Percentiles rank a stretch among this genome's conserved stretches.
phyloP scores from a whole-genome alignment of 1,139 yeast species.

The Geotrichum reessii region DNA sequence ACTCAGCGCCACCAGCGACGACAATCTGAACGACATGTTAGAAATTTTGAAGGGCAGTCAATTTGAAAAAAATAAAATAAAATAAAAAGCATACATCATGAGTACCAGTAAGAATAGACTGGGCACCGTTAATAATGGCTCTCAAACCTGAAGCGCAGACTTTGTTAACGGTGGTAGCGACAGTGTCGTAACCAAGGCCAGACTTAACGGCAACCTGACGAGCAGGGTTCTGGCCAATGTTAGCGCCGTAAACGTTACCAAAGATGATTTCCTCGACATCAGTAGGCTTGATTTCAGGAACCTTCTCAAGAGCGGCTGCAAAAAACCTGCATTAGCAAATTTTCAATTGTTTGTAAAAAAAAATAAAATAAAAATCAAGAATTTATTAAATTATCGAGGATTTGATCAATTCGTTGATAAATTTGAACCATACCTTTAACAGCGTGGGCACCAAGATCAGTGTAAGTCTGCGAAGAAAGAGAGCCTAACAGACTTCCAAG shows the following conservation, averaged over 20 bases:
- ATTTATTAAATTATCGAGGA: too few relatives aligned
- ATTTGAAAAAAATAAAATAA: neutral
- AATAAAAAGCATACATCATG: slow-evolving; percentile 47
- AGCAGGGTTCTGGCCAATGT: slow-evolving; percentile 96
- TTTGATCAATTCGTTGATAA: neutral
- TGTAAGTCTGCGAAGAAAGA: slow-evolving; percentile 64
- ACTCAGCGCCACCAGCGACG: slow-evolving; percentile 96
- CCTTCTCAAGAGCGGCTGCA: slow-evolving; percentile 68
- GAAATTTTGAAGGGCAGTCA: neutral
- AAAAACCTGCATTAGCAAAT: neutral
- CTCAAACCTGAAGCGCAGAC: slow-evolving; percentile 97
- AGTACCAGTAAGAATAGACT: slow-evolving; percentile 77
- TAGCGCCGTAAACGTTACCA: slow-evolving; percentile 91
- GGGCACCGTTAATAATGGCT: slow-evolving; percentile 85
- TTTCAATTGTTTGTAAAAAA: neutral
- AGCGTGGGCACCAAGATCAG: slow-evolving; percentile 88
- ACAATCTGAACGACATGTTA: slow-evolving; percentile 47
- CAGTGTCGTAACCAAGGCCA: slow-evolving; percentile 70
- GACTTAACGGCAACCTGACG: slow-evolving; percentile 94
- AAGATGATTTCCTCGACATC: slow-evolving; percentile 85
- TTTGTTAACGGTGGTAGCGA: slow-evolving; percentile 89
- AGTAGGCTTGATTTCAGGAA: slow-evolving; percentile 67
- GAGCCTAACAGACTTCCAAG: slow-evolving; percentile 89
- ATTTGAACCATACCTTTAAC: slow-evolving; percentile 44
- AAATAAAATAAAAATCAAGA: neutral